Evolutionary conservation across 176 grass and related monocot genomes (phyloP).

Genomic region (Zoysia pacifica): DNA sequence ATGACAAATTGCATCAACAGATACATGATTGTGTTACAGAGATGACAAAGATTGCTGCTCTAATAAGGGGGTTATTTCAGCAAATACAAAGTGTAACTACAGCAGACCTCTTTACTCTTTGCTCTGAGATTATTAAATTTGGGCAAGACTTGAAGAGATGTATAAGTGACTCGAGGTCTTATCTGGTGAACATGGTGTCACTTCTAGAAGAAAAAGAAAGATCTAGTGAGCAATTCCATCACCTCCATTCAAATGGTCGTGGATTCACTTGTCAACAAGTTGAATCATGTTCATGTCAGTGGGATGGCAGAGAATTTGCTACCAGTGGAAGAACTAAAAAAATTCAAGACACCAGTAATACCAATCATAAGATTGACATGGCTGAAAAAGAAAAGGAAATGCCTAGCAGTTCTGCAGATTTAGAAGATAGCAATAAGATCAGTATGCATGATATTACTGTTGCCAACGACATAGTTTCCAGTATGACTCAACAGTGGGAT

Average conservation of each 20-base stretch:
- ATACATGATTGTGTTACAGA: constrained; percentile 54
- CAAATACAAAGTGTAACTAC: constrained; percentile 53
- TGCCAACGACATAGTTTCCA: constrained; percentile 17
- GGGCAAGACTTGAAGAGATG: constrained; percentile 60
- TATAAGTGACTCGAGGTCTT: constrained; percentile 60
- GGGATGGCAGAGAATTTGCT: neutral
- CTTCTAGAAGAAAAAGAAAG: constrained; percentile 44
- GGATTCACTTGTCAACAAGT: constrained; percentile 30
- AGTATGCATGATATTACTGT: constrained; percentile 22
- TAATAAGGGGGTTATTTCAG: constrained; percentile 56
- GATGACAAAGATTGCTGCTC: constrained; percentile 41
- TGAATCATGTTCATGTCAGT: constrained; percentile 17
- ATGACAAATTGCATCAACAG: constrained; percentile 45
- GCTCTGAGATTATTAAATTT: constrained; percentile 58
- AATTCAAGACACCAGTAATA: constrained; percentile 25
- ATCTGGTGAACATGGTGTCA: constrained; percentile 44
- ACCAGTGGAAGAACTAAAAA: constrained; percentile 8
- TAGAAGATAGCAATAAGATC: constrained; percentile 16
- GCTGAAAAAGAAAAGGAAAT: constrained; percentile 11
- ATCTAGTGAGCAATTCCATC: constrained; percentile 33
- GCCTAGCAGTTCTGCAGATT: neutral
- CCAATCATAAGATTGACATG: neutral
- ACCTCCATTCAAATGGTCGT: constrained; percentile 34
- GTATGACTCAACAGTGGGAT: constrained; percentile 27
- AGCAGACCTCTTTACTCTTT: constrained; percentile 54